Conservation (phyloP, 2,329 filamentous ascomycete genomes). For the Nemania sp. region DNA sequence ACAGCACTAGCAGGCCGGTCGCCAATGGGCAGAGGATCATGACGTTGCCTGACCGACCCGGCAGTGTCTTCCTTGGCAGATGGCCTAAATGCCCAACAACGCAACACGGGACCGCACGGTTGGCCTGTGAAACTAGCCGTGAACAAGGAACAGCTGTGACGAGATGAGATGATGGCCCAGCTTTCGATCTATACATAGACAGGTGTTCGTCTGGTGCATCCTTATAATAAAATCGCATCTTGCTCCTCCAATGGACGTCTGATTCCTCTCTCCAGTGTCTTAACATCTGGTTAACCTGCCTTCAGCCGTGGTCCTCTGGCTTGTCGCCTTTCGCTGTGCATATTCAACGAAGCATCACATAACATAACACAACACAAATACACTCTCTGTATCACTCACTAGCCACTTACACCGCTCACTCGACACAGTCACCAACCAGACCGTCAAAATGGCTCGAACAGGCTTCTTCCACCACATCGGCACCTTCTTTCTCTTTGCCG, state of each 20-base stretch:
- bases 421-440: neutral
- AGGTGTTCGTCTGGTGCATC: neutral
- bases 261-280: neutral
- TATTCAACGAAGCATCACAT: no score
- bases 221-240: constrained; percentile 5
- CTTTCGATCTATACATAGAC: neutral
- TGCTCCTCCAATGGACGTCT: neutral
- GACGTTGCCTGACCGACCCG: constrained; percentile 20
- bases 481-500: constrained; percentile 48
- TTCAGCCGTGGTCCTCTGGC: no score
- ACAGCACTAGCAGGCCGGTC: constrained; percentile 7
- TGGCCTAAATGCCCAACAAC: constrained; percentile 1
- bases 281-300: constrained; percentile 8
- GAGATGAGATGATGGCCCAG: neutral
- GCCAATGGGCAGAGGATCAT: constrained; percentile 15
- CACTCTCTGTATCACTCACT: no score
- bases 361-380: no score
- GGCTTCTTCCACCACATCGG: constrained; percentile 48
- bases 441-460: constrained; percentile 35
- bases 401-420: neutral
- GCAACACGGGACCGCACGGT: neutral
- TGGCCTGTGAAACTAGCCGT: neutral
- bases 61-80: constrained; percentile 8
- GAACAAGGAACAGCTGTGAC: constrained; percentile 10
- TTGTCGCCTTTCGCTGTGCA: no score